Evolutionary conservation across 1,284 basidiomycete species (phyloP).

Genomic region (Dichomitus squalens): DNA sequence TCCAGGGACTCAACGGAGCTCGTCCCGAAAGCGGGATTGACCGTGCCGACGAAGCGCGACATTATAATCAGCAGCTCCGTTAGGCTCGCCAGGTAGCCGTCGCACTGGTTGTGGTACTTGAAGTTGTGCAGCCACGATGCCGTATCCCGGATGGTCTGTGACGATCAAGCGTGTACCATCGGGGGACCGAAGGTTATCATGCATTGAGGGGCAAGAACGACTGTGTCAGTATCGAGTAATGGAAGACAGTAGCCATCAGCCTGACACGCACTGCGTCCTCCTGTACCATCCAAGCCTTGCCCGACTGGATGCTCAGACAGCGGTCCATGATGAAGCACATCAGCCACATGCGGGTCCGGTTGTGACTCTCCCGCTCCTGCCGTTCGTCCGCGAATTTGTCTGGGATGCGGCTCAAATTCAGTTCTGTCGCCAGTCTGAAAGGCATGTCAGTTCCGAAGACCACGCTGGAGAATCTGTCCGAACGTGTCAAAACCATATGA

Average conservation of each 20-base stretch:
- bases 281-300: conserved; percentile 46
- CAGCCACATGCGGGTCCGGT: conserved; percentile 49
- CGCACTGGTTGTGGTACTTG: conserved; percentile 32
- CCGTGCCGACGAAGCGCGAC: conserved; percentile 31
- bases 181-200: neutral
- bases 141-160: conserved; percentile 31
- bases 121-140: conserved; percentile 26
- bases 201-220: neutral
- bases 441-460: neutral
- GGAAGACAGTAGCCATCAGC: neutral
- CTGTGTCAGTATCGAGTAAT: neutral
- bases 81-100: conserved; percentile 33
- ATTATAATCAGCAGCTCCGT: conserved; percentile 36
- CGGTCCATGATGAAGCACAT: conserved; percentile 50
- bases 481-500: neutral
- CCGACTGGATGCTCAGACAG: conserved; percentile 45
- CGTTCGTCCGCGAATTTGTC: conserved; percentile 37
- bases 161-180: neutral
- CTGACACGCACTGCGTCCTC: conserved; percentile 39
- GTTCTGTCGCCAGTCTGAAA: conserved; percentile 43
- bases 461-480: too few species aligned
- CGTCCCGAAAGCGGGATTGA: conserved; percentile 22
- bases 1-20: conserved; percentile 21
- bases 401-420: conserved; percentile 45
- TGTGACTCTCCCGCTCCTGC: conserved; percentile 47